phyloP scores from a whole-genome alignment of 2,329 filamentous ascomycete genomes.

The Colletotrichum magnum region DNA sequence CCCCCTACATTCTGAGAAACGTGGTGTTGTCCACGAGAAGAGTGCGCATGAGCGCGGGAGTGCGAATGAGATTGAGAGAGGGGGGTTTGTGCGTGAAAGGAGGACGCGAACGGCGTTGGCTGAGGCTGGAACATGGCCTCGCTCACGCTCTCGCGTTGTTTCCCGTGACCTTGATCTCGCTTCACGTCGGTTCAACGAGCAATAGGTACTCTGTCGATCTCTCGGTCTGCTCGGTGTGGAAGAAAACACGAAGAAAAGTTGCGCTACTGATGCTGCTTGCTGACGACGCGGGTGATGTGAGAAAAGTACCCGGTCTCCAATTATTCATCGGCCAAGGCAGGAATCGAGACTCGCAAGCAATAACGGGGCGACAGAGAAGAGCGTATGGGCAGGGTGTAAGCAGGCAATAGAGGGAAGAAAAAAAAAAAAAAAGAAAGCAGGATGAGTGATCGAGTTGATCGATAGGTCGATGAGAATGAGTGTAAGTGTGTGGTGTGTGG shows the following conservation, averaged over 20 bases:
- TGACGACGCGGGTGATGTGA: conserved; percentile 18
- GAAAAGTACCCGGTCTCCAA: not conserved
- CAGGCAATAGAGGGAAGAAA: not conserved
- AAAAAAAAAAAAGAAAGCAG: conserved; percentile 4
- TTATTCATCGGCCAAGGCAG: not conserved
- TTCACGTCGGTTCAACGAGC: not conserved
- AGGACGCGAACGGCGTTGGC: conserved; percentile 62
- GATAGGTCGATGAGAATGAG: not conserved
- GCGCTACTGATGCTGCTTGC: not conserved
- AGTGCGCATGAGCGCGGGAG: conserved; percentile 8
- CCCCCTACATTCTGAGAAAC: conserved; percentile 5
- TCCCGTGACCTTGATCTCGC: conserved; percentile 1
- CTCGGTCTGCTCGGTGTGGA: not conserved
- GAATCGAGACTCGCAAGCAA: not conserved
- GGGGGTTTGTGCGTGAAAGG: conserved; percentile 50
- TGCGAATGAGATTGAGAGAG: conserved; percentile 21
- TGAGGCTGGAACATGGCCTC: conserved; percentile 69
- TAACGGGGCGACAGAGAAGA: conserved; percentile 6
- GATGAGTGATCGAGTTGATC: not conserved
- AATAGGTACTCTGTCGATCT: not conserved
- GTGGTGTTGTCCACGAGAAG: not conserved
- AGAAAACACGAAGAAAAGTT: not conserved
- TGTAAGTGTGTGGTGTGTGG: conserved; percentile 8
- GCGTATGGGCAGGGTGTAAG: not conserved
- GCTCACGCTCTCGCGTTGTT: conserved; percentile 13